Percentiles rank a stretch among this genome's conserved stretches.
Evolutionary conservation across 2,329 filamentous ascomycete species (phyloP).

Genomic region (Aspergillus viridinutans): DNA sequence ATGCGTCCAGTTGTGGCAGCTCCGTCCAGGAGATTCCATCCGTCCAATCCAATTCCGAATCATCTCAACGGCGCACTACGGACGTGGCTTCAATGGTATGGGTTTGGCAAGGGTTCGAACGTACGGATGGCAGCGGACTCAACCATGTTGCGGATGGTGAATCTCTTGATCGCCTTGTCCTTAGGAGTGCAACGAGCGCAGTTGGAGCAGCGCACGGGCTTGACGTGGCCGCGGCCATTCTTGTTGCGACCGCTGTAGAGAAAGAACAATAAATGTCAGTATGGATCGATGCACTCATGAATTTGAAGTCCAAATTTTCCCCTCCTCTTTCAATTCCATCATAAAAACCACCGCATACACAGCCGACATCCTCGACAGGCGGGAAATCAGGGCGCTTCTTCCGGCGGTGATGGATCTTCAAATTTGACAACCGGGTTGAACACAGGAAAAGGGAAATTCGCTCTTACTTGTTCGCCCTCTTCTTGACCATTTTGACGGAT

Average conservation of each 20-base stretch:
- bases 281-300: background rate
- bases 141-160: constrained; percentile 99
- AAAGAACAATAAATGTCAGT: constrained; percentile 30
- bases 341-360: background rate
- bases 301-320: background rate
- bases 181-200: constrained; percentile 91
- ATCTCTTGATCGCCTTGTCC: constrained; percentile 99
- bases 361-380: background rate
- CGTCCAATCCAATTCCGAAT: constrained; percentile 8
- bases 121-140: constrained; percentile 99
- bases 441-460: constrained; percentile 21
- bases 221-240: constrained; percentile 99
- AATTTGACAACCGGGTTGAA: constrained; percentile 25
- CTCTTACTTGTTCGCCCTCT: constrained; percentile 68
- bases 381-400: constrained; percentile 1
- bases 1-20: background rate
- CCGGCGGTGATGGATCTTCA: constrained; percentile 14
- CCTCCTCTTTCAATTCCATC: background rate
- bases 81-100: constrained; percentile 8
- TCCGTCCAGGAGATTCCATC: background rate
- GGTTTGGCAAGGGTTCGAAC: constrained; percentile 41
- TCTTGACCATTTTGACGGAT: constrained; percentile 68
- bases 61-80: constrained; percentile 1
- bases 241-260: constrained; percentile 88
- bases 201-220: constrained; percentile 94